phyloP scores from a whole-genome alignment of 495 filamentous ascomycete species.

The Annulohypoxylon stygium region DNA sequence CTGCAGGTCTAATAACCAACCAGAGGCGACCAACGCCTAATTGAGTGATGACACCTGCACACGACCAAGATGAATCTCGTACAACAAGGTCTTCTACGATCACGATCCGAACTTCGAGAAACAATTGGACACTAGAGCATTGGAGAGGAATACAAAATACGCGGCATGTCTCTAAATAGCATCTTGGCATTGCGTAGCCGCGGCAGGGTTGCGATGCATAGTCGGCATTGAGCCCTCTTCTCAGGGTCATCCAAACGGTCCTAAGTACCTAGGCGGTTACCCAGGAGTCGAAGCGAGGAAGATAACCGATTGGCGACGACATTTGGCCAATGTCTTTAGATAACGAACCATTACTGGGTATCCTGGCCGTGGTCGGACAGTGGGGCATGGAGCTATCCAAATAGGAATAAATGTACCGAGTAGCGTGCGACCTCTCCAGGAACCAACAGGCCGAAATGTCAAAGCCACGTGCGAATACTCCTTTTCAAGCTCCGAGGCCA shows the following conservation, averaged over 20 bases:
- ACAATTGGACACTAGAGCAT: conserved; percentile 20
- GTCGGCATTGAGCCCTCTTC: conserved; percentile 12
- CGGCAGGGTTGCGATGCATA: not conserved
- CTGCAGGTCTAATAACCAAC: conserved; percentile 51
- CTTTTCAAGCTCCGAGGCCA: conserved; percentile 15
- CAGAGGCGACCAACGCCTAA: conserved; percentile 43
- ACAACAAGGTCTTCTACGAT: conserved; percentile 31
- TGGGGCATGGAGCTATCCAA: conserved; percentile 29
- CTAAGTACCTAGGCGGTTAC: conserved; percentile 7
- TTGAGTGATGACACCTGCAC: conserved; percentile 40
- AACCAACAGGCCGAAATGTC: conserved; percentile 29
- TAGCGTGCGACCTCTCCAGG: conserved; percentile 21
- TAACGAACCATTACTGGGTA: conserved; percentile 37
- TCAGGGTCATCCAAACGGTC: conserved; percentile 23
- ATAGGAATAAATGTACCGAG: conserved; percentile 23
- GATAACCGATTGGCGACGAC: conserved; percentile 44
- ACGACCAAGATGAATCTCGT: conserved; percentile 41
- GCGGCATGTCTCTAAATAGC: conserved; percentile 19
- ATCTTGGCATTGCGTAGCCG: conserved; percentile 35
- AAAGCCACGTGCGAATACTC: conserved; percentile 35
- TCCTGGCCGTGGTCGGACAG: conserved; percentile 39
- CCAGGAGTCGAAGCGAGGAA: conserved; percentile 27
- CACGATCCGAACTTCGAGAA: conserved; percentile 34
- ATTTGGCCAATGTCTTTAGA: conserved; percentile 26
- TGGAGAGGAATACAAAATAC: conserved; percentile 20